Conservation (phyloP, 768 basidiomycete genomes). For the Rossbeevera mucosa region DNA sequence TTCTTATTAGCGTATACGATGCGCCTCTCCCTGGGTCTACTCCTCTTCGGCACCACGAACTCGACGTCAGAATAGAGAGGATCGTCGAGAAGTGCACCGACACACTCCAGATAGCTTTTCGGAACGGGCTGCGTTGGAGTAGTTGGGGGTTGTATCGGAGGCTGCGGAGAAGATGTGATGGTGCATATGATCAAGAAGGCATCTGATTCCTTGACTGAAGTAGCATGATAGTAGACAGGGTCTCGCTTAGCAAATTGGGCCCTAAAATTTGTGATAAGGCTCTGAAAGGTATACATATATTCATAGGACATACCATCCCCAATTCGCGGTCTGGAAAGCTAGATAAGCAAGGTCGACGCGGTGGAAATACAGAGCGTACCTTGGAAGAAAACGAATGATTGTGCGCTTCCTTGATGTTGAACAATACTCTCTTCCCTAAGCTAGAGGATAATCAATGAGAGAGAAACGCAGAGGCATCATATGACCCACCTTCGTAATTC, state of each 20-base stretch:
- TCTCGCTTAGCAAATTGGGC: conserved; percentile 79
- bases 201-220: conserved; percentile 51
- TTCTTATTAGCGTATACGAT: conserved; percentile 66
- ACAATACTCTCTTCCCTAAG: conserved; percentile 47
- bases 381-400: conserved; percentile 80
- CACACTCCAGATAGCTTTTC: conserved; percentile 57
- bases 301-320: conserved; percentile 64
- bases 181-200: conserved; percentile 74
- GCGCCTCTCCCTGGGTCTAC: conserved; percentile 34
- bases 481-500: conserved; percentile 62
- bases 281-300: not conserved
- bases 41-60: conserved; percentile 60
- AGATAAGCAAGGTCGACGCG: conserved; percentile 8
- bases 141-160: conserved; percentile 42
- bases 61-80: conserved; percentile 82
- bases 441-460: conserved; percentile 14
- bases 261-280: conserved; percentile 38
- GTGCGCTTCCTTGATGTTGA: conserved; percentile 71
- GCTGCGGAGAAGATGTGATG: conserved; percentile 62
- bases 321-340: conserved; percentile 63
- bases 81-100: conserved; percentile 76
- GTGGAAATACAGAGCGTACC: conserved; percentile 27
- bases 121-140: conserved; percentile 56
- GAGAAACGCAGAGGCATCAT: not conserved
- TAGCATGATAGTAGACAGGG: conserved; percentile 56